Base-by-base conservation (phyloP, 768 basidiomycete species). In the Aureoboletus auriporus region DNA sequence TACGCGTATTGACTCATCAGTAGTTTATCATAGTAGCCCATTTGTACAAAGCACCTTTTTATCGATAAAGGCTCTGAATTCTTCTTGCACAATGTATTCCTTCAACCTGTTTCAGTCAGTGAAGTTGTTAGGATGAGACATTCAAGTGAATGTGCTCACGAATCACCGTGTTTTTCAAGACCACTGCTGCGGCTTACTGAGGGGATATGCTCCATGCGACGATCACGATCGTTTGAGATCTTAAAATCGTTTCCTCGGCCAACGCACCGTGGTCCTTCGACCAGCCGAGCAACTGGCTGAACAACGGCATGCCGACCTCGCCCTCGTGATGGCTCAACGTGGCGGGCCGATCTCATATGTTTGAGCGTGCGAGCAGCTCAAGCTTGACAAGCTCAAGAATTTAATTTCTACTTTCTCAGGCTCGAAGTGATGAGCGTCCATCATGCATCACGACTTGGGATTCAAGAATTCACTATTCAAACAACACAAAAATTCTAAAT, bases 121-220 rank as follows among this genome's bases (percentile, higher is more conserved):
- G 52, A 55, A 59, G 49, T 28, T 5, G 12, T 28, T 20, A 9
- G 13, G n/a, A 45, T 31, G 39, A 42, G 17, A 44, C 23, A 36
- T 20, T 9, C n/a, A n/a, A n/a, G n/a, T n/a, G n/a, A 39, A 29
- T 13, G 26, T 10, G 60, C 87, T 76, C 66, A 90, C 88, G 77
- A 75, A 67, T 89, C 83, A 34, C 88, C 86, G 51, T 80, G 85
- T 55, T 78, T 81, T 56, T 84, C 83, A 23, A 89, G 61, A 9
- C 88, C 86, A 54, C 87, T 83, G 56, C 85, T 87, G 35, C 88
- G 75, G 60, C 87, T 89, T 40, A 89, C 78, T 2, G 85, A 86
- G 2, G 86, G 75, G 41, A 89, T 76, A 42, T 77, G 68, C 49
- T 85, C 79, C 81, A 88, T 83, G 38, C 70, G 75, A 48, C 42